phyloP scores from a whole-genome alignment of 2,329 filamentous ascomycete genomes.

The Fusarium citri region DNA sequence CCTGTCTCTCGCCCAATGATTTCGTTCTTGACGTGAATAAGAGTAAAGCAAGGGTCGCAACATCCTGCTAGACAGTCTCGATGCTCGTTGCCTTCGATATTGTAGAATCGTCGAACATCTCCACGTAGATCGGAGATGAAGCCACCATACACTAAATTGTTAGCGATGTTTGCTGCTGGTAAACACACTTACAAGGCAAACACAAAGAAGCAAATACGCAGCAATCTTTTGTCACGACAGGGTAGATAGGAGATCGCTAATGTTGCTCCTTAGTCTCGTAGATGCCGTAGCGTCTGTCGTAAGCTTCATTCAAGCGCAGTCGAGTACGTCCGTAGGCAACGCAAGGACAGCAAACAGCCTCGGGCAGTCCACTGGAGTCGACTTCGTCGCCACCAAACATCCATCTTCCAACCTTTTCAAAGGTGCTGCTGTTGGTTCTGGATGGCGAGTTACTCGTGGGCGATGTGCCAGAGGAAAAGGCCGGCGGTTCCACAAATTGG shows the following conservation, averaged over 20 bases:
- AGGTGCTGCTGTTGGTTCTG: not conserved
- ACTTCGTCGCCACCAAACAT: not conserved
- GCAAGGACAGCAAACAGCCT: constrained; percentile 17
- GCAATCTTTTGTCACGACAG: constrained; percentile 5
- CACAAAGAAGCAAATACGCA: constrained; percentile 32
- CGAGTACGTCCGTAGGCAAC: constrained; percentile 15
- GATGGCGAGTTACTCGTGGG: not conserved
- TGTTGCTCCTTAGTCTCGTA: not conserved
- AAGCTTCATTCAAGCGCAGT: constrained; percentile 1
- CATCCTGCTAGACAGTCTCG: constrained; percentile 46
- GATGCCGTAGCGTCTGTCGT: not conserved
- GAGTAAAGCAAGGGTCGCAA: constrained; percentile 45
- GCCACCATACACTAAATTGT: constrained; percentile 47
- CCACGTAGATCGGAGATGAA: constrained; percentile 48
- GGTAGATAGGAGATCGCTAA: not conserved
- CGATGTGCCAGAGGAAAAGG: too few species aligned
- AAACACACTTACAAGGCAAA: constrained; percentile 44
- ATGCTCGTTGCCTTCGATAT: constrained; percentile 44
- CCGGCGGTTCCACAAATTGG: not conserved
- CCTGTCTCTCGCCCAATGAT: constrained; percentile 48
- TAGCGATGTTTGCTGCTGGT: not conserved
- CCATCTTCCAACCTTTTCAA: not conserved
- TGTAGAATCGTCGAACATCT: constrained; percentile 49
- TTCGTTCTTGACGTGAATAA: constrained; percentile 50
- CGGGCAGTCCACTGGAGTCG: rapidly evolving